Evolutionary conservation across 2,329 filamentous ascomycete genomes (phyloP), one percentile per base, ranked within the genome.

Genomic region (Alternaria angustiovoidea): DNA sequence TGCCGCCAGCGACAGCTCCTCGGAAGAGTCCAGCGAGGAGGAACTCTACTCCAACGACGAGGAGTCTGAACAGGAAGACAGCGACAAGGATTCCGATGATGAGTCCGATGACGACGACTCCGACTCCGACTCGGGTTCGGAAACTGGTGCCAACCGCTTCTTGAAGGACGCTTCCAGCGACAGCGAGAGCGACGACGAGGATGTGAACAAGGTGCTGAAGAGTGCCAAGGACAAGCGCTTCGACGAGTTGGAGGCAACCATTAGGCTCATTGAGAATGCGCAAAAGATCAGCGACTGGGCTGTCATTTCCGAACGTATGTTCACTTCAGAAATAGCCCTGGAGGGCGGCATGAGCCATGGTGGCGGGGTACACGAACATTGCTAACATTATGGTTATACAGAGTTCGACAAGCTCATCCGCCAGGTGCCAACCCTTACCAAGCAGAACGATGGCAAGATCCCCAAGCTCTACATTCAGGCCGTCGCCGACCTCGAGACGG

Each of bases 261-360:
- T 98, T 75, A 91, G 91, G 80, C 83, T 91, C 76, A 98, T 99
- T 75, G 94, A 98, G 79, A 99, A 99, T 83, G 94, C 92, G 64
- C 87, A 95, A 81, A 98, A 96, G 86, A 99, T 98, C 77, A 93
- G 92, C 76, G 95, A 99, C 82, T 99, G 95, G 95, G 91, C 91
- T 69, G 89, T 94, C 65, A 96, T 98, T 70, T 92, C 93, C 64
- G 87, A 88, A 76, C 93, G 94, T 96, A 87, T 74, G 89, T 81
- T 62, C 55, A 28, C 57, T 44, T 20, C 14, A 22, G 20, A 47
- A 34, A 20, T 28, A 18, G 49, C 36, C 24, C 24, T 51, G 22
- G 24, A 20, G 11, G 1, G 11, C 11, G 7, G 38, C 26, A 28
- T 51, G 41, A 28, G 34, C 28, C 2, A 49, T 18, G 30, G 51